Base-by-base conservation (phyloP, 441 rosid species). In the Bruguiera hainesii region DNA sequence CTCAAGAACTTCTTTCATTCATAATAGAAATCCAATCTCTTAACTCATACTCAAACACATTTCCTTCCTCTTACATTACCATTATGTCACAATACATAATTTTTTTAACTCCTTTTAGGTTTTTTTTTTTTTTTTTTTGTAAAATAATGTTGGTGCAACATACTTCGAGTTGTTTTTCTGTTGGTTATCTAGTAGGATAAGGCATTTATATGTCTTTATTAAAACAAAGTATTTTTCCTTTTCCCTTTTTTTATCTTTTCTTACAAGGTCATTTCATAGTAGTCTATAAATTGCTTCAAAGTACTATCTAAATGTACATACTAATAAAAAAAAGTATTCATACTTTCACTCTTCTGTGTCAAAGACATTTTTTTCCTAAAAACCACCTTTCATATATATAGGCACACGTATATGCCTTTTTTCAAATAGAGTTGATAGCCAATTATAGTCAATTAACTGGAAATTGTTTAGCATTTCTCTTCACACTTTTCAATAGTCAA, bases 271-370 rank as follows among this genome's bases (percentile, higher is more conserved):
- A 13, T 61, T 33, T 71, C 60, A 51, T 57, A 66, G 0, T 61
- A 57, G 2, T 67, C 70, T 10, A 63, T 49, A 64, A 63, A 67
- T 33, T 71, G 39, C 63, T 76, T 67, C 33, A 64, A 25, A 30
- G 64, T 56, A 1, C 59, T 75, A 18, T 63, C 50, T 19, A 1
- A 6, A 31, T 46, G 50, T 11, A 71, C 30, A 30, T 26, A 71
- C 3, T 53, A 52, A 39, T 71, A 0, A 30, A 67, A 76, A 21
- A 71, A 31, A 7, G 57, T 33, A 52, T 64, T 11, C 56, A 59
- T 20, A 4, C 25, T 64, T 3, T 71, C 56, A 60, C 42, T 63
- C n/a, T 37, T 8, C 23, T 56, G 42, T 15, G 5, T 56, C 0
- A 53, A 20, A 1, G 26, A 48, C 56, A 72, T 66, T 11, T 31